These are phyloP conservation scores for Datura wrightii DNA, from an alignment of 257 asterid species.

Conservation along the genomic window DNA sequence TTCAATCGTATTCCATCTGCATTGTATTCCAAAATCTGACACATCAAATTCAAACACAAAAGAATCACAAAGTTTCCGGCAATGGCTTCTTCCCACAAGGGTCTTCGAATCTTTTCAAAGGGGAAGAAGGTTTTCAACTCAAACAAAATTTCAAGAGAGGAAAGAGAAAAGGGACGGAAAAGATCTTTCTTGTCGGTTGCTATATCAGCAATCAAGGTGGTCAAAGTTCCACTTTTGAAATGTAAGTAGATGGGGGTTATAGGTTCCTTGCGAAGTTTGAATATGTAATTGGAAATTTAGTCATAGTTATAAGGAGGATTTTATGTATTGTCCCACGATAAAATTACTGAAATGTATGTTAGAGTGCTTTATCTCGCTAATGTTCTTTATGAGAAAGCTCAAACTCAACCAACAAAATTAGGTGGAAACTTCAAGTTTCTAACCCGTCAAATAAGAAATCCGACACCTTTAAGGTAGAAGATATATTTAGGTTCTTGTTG, in stretches of 20 bases:
- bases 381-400: background rate
- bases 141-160: background rate
- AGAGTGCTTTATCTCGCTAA: background rate
- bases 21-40: background rate
- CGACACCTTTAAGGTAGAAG: background rate
- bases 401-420: background rate
- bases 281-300: background rate
- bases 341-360: background rate
- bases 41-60: background rate
- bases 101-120: background rate
- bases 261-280: conserved; percentile 13
- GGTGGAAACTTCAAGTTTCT: background rate
- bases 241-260: conserved; percentile 5
- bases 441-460: background rate
- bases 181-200: background rate
- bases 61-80: background rate
- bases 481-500: background rate
- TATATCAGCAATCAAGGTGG: background rate
- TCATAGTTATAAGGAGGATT: background rate
- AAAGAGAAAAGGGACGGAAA: too few relatives aligned
- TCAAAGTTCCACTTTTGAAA: background rate
- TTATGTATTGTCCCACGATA: conserved; percentile 8
- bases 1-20: background rate
- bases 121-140: background rate
- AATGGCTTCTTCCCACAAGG: background rate